These are phyloP conservation scores for Elaeis guineensis DNA, from an alignment of 176 grass and related monocot genomes.

Conservation along the genomic window DNA sequence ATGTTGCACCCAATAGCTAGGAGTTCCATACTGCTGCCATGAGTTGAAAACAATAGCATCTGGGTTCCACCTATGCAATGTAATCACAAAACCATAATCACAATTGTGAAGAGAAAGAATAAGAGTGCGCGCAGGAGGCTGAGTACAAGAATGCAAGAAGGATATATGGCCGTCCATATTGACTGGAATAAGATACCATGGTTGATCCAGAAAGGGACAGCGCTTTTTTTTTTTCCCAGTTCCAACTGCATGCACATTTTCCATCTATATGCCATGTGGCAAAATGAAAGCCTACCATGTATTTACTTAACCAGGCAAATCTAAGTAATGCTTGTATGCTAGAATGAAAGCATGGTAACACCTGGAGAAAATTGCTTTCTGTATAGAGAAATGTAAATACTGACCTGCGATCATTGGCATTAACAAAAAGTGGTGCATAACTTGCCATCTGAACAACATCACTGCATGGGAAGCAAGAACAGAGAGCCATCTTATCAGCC, in stretches of 20 bases:
- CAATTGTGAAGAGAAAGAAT: neutral
- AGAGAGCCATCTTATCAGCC: no score
- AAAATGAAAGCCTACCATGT: neutral
- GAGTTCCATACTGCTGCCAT: slow-evolving; percentile 74
- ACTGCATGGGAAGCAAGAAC: slow-evolving; percentile 36
- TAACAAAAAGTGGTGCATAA: slow-evolving; percentile 87
- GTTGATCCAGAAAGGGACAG: no score
- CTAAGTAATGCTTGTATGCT: no score
- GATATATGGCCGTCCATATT: no score
- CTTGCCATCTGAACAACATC: slow-evolving; percentile 69
- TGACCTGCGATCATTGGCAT: slow-evolving; percentile 50
- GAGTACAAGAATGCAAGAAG: no score
- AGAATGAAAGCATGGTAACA: neutral
- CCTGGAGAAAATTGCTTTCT: neutral
- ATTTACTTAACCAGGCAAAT: neutral
- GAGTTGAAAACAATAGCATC: slow-evolving; percentile 85
- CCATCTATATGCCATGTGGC: neutral
- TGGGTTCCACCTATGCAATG: slow-evolving; percentile 66
- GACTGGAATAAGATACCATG: no score
- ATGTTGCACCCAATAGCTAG: slow-evolving; percentile 84
- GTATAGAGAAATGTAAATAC: neutral
- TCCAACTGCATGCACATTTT: no score
- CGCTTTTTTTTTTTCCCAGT: no score
- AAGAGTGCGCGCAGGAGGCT: neutral
- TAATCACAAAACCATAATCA: neutral